phyloP scores from a whole-genome alignment of 2,329 filamentous ascomycete genomes.

The Penicillium sumatraense region DNA sequence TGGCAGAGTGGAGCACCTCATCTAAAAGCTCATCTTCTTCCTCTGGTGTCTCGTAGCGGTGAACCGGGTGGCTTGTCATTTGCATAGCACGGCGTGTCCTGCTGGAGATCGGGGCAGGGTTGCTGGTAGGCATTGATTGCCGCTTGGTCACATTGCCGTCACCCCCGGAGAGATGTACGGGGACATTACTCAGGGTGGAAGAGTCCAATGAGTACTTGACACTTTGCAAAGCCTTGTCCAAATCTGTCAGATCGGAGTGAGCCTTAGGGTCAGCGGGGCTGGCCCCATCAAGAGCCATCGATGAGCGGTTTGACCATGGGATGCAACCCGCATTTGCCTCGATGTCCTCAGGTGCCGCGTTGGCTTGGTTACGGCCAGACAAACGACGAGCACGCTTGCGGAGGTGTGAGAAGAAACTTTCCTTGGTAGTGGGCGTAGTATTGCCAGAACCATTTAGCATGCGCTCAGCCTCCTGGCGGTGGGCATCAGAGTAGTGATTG shows the following conservation, averaged over 20 bases:
- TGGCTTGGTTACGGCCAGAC: slow-evolving; percentile 85
- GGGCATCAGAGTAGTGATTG: slow-evolving; percentile 89
- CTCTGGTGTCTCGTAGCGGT: slow-evolving; percentile 90
- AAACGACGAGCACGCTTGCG: slow-evolving; percentile 90
- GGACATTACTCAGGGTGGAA: slow-evolving; percentile 41
- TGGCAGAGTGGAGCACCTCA: slow-evolving; percentile 80
- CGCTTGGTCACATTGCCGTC: slow-evolving; percentile 38
- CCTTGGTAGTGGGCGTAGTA: slow-evolving; percentile 77
- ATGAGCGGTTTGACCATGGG: slow-evolving; percentile 86
- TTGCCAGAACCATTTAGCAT: slow-evolving; percentile 82
- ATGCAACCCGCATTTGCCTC: slow-evolving; percentile 92
- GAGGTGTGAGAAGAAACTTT: slow-evolving; percentile 97
- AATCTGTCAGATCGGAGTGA: slow-evolving; percentile 60
- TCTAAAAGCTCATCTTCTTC: slow-evolving; percentile 96
- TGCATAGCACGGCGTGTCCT: slow-evolving; percentile 78
- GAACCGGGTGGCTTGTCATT: slow-evolving; percentile 71
- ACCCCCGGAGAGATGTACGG: slow-evolving; percentile 40
- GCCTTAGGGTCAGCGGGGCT: slow-evolving; percentile 53
- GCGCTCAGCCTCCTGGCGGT: slow-evolving; percentile 88
- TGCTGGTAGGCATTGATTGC: slow-evolving; percentile 44
- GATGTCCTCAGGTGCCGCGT: slow-evolving; percentile 82
- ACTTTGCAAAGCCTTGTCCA: slow-evolving; percentile 65
- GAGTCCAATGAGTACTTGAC: slow-evolving; percentile 63
- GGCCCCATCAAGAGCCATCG: slow-evolving; percentile 72
- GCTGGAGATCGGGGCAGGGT: slow-evolving; percentile 67